Base-by-base conservation (phyloP, 805 yeast genomes). In the Metschnikowia lachancei region DNA sequence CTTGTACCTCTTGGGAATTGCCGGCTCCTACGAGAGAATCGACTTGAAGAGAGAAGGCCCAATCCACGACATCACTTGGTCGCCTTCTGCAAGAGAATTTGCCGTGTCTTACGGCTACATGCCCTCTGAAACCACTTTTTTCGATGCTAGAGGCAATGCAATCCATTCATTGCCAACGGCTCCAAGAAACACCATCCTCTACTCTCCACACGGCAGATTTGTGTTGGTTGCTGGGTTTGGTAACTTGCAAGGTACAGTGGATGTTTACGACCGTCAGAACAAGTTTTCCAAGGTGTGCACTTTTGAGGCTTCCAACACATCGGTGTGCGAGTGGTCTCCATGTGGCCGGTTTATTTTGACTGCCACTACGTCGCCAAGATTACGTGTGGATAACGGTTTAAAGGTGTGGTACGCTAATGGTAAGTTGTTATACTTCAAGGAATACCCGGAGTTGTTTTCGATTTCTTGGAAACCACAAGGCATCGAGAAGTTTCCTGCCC, bases 321-420 rank as follows among this genome's bases (percentile, higher is more conserved):
- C 95, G n/a, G 95, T 85, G 37, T 92, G 97, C 65, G 88, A 87
- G 65, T 94, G 99, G 99, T 83, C 95, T 2, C 99, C 99, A 9
- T 95, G 94, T 68, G 98, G 99, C 32, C 82, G 94, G 60, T 90
- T 77, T 62, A 82, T 94, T 47, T 71, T 94, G 65, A 92, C 98
- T 13, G 98, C 99, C 16, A 95, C 98, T 4, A 94, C 98, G 0
- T 82, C 97, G 17, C 99, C 99, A 53, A 80, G 99, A 59, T 78
- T 94, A 58, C 82, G 99, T 61, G 99, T 94, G 35, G 99, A 95
- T 69, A 94, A 94, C 65, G 92, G 97, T 50, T 83, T 85, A 57
- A 87, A 88, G 67, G 76, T 94, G 58, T 94, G 98, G 97, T 95
- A 94, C 66, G 89, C 83, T 45, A 75, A 82, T 50, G 99, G 99